Evolutionary conservation across 129 eudicot genomes (phyloP).

Genomic region (Artemisia argyi): DNA sequence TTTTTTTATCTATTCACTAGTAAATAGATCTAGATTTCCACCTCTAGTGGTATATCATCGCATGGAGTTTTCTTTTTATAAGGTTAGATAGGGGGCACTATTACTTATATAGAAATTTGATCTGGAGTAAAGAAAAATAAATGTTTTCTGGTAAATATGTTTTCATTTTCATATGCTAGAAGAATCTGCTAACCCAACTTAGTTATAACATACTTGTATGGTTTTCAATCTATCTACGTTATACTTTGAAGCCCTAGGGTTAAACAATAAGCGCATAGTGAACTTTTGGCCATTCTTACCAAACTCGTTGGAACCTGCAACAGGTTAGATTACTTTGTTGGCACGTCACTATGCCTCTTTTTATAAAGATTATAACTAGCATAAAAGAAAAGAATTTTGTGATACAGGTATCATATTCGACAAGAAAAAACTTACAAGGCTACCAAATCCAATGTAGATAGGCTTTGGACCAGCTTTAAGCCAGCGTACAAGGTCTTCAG

Average conservation of each 20-base stretch:
- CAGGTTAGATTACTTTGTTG: too few species aligned
- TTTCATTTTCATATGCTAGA: neutral
- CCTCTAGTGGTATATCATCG: neutral
- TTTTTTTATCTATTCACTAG: too few species aligned
- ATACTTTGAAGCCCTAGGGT: neutral
- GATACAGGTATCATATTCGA: neutral
- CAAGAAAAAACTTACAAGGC: slow-evolving; percentile 68
- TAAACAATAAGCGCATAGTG: neutral
- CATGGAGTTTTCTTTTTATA: neutral
- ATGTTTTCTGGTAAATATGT: neutral
- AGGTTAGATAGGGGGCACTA: neutral
- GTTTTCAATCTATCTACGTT: neutral
- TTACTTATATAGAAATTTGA: too few species aligned
- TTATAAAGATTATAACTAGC: slow-evolving; percentile 2
- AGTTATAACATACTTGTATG: neutral
- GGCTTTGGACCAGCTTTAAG: slow-evolving; percentile 96
- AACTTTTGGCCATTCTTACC: neutral
- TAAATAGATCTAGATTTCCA: neutral
- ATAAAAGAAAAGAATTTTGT: neutral
- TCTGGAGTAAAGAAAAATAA: neutral
- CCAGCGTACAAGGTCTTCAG: slow-evolving; percentile 82
- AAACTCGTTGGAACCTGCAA: neutral
- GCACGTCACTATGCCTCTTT: slow-evolving; percentile 1
- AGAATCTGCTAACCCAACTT: neutral
- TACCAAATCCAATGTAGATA: slow-evolving; percentile 97